Percentiles rank a stretch among this genome's conserved stretches.
These are phyloP conservation scores for Claviceps digitariae DNA, from an alignment of 2,329 filamentous ascomycete genomes.

Conservation along the genomic window DNA sequence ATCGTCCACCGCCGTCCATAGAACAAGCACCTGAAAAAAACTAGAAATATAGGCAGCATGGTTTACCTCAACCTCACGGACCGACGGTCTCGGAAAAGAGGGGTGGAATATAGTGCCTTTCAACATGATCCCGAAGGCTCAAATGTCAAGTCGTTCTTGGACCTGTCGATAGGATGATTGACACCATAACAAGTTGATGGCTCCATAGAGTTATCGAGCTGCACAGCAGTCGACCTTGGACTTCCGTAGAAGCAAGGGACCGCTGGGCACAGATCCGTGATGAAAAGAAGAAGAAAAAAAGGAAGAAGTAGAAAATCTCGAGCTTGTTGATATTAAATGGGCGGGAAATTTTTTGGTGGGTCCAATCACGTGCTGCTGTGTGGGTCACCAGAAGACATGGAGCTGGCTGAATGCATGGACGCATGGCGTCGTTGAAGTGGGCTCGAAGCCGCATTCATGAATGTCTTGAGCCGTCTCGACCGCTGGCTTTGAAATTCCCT, in stretches of 20 bases:
- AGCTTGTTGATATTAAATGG: constrained; percentile 7
- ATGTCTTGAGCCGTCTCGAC: not conserved
- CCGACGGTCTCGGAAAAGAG: constrained; percentile 84
- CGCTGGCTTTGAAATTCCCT: not conserved
- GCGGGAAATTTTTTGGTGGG: constrained; percentile 6
- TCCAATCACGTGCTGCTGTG: constrained; percentile 1
- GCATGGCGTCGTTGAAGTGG: not conserved
- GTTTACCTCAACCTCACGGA: constrained; percentile 83
- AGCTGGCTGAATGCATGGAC: not conserved
- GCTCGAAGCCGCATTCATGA: not conserved
- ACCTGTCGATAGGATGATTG: constrained; percentile 92
- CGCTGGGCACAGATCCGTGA: constrained; percentile 75
- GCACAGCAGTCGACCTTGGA: constrained; percentile 65
- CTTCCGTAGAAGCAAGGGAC: constrained; percentile 44
- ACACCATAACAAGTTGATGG: constrained; percentile 63
- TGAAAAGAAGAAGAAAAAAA: constrained; percentile 24
- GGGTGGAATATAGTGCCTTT: constrained; percentile 73
- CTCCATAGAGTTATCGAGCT: constrained; percentile 78
- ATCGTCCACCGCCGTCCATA: no score
- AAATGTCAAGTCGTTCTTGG: constrained; percentile 59
- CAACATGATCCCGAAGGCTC: constrained; percentile 30
- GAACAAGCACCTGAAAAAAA: not conserved
- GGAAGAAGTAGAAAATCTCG: constrained; percentile 14
- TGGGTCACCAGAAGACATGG: not conserved
- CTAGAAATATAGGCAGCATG: constrained; percentile 36